Evolutionary conservation across 495 filamentous ascomycete genomes (phyloP).

Genomic region (Penicillium robsamsonii): DNA sequence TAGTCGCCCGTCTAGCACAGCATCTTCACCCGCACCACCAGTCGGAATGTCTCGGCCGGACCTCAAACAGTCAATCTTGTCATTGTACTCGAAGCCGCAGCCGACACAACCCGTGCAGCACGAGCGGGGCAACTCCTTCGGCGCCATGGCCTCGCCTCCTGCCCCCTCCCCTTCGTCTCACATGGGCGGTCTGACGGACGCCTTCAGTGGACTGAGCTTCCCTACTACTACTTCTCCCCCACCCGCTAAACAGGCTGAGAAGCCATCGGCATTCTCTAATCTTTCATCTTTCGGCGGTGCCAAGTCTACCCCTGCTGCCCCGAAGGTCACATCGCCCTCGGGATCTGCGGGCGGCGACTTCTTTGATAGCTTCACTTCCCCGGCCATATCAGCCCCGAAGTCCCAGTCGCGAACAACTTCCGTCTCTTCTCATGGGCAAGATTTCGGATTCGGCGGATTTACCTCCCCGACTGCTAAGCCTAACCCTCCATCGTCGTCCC

Average conservation of each 20-base stretch:
- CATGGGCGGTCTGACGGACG: constrained; percentile 77
- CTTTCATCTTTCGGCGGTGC: constrained; percentile 60
- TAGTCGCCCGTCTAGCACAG: constrained; percentile 68
- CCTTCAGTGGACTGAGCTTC: constrained; percentile 83
- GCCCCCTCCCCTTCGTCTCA: constrained; percentile 48
- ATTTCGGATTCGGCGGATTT: constrained; percentile 50
- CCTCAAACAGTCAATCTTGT: constrained; percentile 94
- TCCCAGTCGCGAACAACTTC: constrained; percentile 41
- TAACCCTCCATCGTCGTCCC: constrained; percentile 41
- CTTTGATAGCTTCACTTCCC: constrained; percentile 69
- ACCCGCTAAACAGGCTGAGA: constrained; percentile 52
- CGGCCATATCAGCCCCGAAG: constrained; percentile 48
- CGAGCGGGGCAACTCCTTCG: constrained; percentile 63
- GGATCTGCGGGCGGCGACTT: constrained; percentile 65
- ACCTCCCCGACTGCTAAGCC: constrained; percentile 44
- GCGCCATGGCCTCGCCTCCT: constrained; percentile 61
- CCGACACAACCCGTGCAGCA: constrained; percentile 53
- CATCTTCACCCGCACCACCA: constrained; percentile 55
- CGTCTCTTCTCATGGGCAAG: constrained; percentile 51
- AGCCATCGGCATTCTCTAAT: constrained; percentile 69
- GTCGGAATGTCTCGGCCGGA: constrained; percentile 78
- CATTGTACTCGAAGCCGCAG: constrained; percentile 85
- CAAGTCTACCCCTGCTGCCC: constrained; percentile 54
- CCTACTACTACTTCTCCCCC: constrained; percentile 54
- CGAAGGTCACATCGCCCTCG: constrained; percentile 49